A percentile compares a stretch with the other conserved stretches of the same genome.
These are phyloP conservation scores for Combretum micranthum DNA, from an alignment of 345 rosid genomes.

Conservation along the genomic window DNA sequence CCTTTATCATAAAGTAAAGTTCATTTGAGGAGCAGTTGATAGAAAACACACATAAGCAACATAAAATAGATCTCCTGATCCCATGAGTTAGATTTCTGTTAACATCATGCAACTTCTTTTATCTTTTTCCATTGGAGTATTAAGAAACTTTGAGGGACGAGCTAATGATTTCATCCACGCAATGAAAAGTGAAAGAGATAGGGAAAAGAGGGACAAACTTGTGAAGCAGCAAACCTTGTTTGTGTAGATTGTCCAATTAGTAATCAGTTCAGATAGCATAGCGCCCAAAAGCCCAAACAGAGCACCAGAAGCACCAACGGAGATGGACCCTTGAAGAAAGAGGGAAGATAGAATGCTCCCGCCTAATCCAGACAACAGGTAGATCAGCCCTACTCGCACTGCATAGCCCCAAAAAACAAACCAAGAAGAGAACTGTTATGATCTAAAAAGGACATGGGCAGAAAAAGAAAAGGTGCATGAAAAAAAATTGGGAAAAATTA, in stretches of 20 bases:
- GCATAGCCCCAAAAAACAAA: constrained; percentile 7
- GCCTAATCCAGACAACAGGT: constrained; percentile 82
- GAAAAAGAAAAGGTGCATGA: background rate
- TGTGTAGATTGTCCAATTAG: constrained; percentile 90
- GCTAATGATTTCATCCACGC: background rate
- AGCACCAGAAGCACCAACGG: constrained; percentile 99
- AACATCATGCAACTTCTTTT: background rate
- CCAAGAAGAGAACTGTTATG: background rate
- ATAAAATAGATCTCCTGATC: too few relatives aligned
- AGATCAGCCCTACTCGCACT: constrained; percentile 77
- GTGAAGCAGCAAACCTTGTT: constrained; percentile 52
- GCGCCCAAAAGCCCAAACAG: constrained; percentile 97
- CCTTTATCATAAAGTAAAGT: too few relatives aligned
- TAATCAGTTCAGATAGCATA: constrained; percentile 88
- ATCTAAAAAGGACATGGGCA: background rate
- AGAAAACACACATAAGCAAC: too few relatives aligned
- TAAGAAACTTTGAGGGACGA: background rate
- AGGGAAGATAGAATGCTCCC: constrained; percentile 82
- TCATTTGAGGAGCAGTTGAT: too few relatives aligned
- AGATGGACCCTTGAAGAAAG: constrained; percentile 60
- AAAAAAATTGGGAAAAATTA: background rate
- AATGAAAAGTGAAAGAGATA: too few relatives aligned
- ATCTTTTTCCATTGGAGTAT: background rate
- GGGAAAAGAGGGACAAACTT: too few relatives aligned
- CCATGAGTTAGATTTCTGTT: too few relatives aligned